Conservation (phyloP, 805 yeast species). For the Ogataea sp. region DNA sequence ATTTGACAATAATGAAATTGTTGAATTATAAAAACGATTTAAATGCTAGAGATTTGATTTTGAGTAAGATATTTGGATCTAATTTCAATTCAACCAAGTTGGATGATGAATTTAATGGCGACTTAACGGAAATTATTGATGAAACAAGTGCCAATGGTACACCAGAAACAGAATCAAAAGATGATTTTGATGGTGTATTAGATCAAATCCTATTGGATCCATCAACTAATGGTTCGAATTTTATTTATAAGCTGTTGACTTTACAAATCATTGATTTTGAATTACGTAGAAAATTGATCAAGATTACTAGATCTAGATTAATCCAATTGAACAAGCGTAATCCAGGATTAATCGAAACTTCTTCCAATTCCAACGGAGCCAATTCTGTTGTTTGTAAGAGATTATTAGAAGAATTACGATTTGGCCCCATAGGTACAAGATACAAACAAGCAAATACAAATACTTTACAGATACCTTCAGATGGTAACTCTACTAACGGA, state of each 20-base stretch:
- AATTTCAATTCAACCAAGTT: constrained; percentile 2
- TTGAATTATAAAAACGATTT: constrained; percentile 61
- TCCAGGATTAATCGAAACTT: no score
- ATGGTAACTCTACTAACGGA: no score
- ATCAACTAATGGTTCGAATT: constrained; percentile 58
- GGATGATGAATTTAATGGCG: constrained; percentile 1
- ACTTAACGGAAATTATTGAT: no score
- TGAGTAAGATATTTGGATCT: constrained; percentile 48
- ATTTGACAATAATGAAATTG: constrained; percentile 72
- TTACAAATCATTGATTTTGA: constrained; percentile 57
- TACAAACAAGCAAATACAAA: no score
- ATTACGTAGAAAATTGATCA: constrained; percentile 47
- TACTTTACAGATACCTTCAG: no score
- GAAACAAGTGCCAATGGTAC: no score
- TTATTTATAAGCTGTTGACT: constrained; percentile 71
- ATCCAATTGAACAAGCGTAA: constrained; percentile 37
- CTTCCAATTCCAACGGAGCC: constrained; percentile 60
- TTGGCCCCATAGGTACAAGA: constrained; percentile 20
- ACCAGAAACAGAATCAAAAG: constrained; percentile 13
- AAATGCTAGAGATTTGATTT: constrained; percentile 49
- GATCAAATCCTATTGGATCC: constrained; percentile 58
- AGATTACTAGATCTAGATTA: constrained; percentile 57
- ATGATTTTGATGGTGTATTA: constrained; percentile 5
- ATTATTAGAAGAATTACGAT: constrained; percentile 87
- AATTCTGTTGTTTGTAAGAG: no score